phyloP scores from a whole-genome alignment of 345 rosid genomes.

The Acer yangbiense region DNA sequence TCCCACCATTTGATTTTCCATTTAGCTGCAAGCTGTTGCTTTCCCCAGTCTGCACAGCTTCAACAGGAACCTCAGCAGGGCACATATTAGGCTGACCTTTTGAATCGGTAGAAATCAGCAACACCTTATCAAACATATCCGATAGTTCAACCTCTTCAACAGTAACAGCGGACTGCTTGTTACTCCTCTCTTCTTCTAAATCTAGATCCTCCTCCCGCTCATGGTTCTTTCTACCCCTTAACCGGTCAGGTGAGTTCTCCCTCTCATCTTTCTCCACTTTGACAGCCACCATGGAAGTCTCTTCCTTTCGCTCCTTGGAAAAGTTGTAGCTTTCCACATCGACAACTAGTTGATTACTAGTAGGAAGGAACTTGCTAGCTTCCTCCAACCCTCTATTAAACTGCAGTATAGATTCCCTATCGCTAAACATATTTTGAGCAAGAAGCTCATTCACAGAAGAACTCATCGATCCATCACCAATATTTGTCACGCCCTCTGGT shows the following conservation, averaged over 20 bases:
- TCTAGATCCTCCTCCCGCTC: conserved; percentile 50
- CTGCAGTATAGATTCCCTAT: conserved; percentile 58
- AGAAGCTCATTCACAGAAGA: conserved; percentile 47
- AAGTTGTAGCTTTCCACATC: conserved; percentile 34
- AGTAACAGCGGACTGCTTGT: conserved; percentile 56
- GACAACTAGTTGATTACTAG: conserved; percentile 41
- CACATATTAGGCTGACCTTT: conserved; percentile 16
- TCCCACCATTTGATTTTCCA: conserved; percentile 40
- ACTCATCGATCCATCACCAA: conserved; percentile 26
- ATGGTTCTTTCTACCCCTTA: conserved; percentile 57
- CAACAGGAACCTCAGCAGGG: not conserved
- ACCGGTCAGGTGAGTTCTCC: conserved; percentile 23
- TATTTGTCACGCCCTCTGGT: conserved; percentile 18
- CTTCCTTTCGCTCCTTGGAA: conserved; percentile 16
- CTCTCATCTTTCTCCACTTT: conserved; percentile 38
- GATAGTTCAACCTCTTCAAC: conserved; percentile 57
- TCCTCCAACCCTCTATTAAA: conserved; percentile 79
- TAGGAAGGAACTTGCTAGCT: conserved; percentile 89
- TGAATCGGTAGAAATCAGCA: conserved; percentile 41
- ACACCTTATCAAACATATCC: conserved; percentile 73
- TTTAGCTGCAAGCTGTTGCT: conserved; percentile 24
- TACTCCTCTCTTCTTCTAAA: conserved; percentile 59
- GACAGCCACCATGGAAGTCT: conserved; percentile 16
- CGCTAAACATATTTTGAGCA: conserved; percentile 56
- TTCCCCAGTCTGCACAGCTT: conserved; percentile 18